A percentile compares a stretch with the other conserved stretches of the same genome.
Evolutionary conservation across 1,284 basidiomycete species (phyloP).

Genomic region (Termitomyces sp.): DNA sequence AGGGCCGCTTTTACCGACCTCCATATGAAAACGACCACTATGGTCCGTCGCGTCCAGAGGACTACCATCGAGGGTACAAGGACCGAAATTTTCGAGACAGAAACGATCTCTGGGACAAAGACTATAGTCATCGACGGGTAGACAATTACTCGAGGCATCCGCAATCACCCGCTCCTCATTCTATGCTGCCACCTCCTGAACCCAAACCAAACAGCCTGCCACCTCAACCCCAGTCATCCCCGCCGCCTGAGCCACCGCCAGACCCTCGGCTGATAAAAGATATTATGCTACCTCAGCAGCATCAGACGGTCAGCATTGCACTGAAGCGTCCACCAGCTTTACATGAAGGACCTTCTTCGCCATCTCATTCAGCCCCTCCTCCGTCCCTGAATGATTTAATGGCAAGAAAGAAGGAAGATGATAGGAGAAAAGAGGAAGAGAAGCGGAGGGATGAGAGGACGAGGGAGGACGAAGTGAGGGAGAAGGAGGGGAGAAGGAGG

Average conservation of each 20-base stretch:
- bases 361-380: constrained; percentile 29
- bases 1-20: constrained; percentile 23
- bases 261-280: constrained; percentile 31
- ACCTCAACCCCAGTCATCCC: constrained; percentile 32
- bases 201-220: constrained; percentile 16
- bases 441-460: not conserved
- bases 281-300: constrained; percentile 29
- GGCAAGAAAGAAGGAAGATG: constrained; percentile 9
- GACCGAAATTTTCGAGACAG: constrained; percentile 20
- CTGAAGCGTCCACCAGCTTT: constrained; percentile 41
- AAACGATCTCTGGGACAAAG: constrained; percentile 20
- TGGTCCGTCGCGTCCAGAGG: constrained; percentile 25
- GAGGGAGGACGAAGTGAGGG: not conserved
- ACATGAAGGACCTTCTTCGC: constrained; percentile 38
- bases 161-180: constrained; percentile 13
- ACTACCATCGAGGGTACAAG: constrained; percentile 13
- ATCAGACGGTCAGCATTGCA: constrained; percentile 31
- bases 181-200: constrained; percentile 20
- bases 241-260: constrained; percentile 42
- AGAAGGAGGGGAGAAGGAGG: constrained; percentile 6
- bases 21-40: constrained; percentile 21
- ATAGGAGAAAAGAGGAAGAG: not conserved
- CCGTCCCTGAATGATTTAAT: constrained; percentile 12
- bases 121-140: constrained; percentile 13
- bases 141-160: constrained; percentile 6